A percentile compares a stretch with the other conserved stretches of the same genome.
These are phyloP conservation scores for Aspergillus sp. DNA, from an alignment of 2,329 filamentous ascomycete species.

Conservation along the genomic window DNA sequence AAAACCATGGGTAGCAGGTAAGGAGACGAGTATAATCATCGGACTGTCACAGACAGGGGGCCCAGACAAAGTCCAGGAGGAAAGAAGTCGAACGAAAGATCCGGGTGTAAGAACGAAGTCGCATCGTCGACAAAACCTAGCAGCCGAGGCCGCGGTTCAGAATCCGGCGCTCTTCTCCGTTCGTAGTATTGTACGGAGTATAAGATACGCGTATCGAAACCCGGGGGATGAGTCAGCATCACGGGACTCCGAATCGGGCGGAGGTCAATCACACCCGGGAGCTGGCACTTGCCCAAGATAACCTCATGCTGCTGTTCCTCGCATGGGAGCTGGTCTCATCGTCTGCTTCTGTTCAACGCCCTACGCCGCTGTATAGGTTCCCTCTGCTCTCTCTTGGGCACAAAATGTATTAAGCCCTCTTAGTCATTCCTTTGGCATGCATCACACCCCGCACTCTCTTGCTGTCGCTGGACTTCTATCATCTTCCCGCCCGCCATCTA, in stretches of 20 bases:
- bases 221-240: constrained; percentile 25
- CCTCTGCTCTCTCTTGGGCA: constrained; percentile 10
- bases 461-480: constrained; percentile 41
- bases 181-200: neutral
- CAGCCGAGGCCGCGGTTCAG: constrained; percentile 10
- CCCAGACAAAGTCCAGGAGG: neutral
- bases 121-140: neutral
- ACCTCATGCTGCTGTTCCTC: neutral
- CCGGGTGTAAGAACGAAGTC: neutral
- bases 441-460: constrained; percentile 51
- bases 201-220: constrained; percentile 9
- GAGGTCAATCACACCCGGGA: constrained; percentile 1
- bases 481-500: constrained; percentile 13
- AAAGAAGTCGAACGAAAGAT: neutral
- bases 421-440: constrained; percentile 46
- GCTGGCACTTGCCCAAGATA: neutral
- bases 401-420: constrained; percentile 26
- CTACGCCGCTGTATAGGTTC: constrained; percentile 15
- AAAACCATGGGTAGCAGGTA: neutral
- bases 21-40: constrained; percentile 1
- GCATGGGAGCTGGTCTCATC: neutral
- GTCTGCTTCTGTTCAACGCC: neutral
- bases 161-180: neutral
- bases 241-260: constrained; percentile 16
- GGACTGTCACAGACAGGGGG: neutral